Conservation (phyloP, 305 asterid genomes). For the Fraxinus ornus region DNA sequence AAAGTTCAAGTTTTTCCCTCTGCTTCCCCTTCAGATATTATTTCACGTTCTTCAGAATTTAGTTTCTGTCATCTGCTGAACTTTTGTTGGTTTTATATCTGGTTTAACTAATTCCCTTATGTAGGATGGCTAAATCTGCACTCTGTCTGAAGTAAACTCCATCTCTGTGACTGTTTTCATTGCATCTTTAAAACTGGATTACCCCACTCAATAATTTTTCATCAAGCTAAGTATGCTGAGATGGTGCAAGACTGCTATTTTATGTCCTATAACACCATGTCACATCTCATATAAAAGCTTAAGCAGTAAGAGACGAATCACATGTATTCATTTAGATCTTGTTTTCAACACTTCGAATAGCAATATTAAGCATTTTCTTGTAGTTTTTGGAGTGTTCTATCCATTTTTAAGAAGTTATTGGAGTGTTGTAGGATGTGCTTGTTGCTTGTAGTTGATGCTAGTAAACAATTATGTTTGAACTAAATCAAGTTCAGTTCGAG, state of each 20-base stretch:
- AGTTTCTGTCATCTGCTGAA: slow-evolving; percentile 1
- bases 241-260: not conserved
- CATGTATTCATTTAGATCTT: not conserved
- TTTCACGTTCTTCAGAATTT: slow-evolving; percentile 1
- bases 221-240: not conserved
- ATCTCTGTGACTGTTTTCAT: not conserved
- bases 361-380: not conserved
- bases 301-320: not conserved
- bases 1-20: not conserved
- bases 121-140: slow-evolving; percentile 12
- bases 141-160: not conserved
- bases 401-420: not conserved
- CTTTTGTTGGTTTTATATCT: not conserved
- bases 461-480: not conserved
- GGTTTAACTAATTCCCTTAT: not conserved
- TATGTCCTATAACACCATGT: not conserved
- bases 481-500: not conserved
- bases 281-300: not conserved
- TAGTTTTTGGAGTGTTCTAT: not conserved
- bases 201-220: not conserved
- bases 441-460: not conserved
- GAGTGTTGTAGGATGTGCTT: not conserved
- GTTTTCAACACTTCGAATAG: not conserved
- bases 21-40: not conserved
- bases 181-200: slow-evolving; percentile 1